Conservation (phyloP, 768 basidiomycete species). For the Podaxis sp. region DNA sequence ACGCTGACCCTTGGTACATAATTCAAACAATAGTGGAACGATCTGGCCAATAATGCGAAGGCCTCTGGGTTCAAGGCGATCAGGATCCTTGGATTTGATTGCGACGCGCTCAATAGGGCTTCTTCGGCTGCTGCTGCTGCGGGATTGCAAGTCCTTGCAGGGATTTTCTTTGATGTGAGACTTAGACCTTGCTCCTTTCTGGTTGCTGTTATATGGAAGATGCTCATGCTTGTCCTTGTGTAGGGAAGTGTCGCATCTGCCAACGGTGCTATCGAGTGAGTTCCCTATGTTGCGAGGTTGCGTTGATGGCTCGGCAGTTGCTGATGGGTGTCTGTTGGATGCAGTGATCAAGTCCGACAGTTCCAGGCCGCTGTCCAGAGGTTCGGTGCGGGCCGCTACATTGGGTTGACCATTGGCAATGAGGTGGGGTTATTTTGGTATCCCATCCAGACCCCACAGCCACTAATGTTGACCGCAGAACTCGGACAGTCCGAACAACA, state of each 20-base stretch:
- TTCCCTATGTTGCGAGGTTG: not conserved
- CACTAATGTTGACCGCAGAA: constrained; percentile 19
- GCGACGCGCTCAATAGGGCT: constrained; percentile 32
- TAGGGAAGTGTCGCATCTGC: constrained; percentile 30
- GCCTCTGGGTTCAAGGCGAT: constrained; percentile 31
- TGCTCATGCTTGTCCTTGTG: not conserved
- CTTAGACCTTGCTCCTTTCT: not conserved
- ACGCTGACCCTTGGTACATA: not conserved
- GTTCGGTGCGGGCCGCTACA: constrained; percentile 31
- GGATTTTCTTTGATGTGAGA: constrained; percentile 30
- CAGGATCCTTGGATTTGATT: constrained; percentile 35
- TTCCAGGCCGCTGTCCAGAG: constrained; percentile 30
- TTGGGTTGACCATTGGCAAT: constrained; percentile 37
- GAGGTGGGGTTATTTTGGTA: constrained; percentile 23
- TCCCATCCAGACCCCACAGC: not conserved
- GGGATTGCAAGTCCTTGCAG: constrained; percentile 32
- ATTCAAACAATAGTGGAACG: constrained; percentile 29
- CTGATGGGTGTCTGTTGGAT: not conserved
- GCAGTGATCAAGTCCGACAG: constrained; percentile 33
- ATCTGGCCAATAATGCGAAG: constrained; percentile 28
- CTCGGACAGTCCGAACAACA: constrained; percentile 28
- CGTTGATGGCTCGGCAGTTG: not conserved
- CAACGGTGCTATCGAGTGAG: constrained; percentile 28
- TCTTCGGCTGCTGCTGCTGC: constrained; percentile 31
- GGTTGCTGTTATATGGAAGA: not conserved